These are phyloP conservation scores for Phytopythium sindhum DNA, from an alignment of 352 stramenopile species.

Conservation along the genomic window DNA sequence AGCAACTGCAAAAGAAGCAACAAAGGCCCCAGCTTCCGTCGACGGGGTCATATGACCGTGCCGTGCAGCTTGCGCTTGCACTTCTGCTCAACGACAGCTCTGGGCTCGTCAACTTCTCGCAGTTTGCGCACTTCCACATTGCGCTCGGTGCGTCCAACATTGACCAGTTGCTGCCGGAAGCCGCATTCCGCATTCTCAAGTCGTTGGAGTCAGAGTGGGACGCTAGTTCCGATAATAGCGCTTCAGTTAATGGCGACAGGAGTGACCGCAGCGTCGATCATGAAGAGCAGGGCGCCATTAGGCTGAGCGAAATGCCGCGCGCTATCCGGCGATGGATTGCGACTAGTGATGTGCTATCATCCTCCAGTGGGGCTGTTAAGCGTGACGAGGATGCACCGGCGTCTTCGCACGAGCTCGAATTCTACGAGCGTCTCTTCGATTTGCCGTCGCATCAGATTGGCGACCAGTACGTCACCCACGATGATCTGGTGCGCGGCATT, in stretches of 20 bases:
- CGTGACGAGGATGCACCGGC: conserved; percentile 6
- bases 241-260: background rate
- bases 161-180: conserved; percentile 73
- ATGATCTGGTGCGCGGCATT: conserved; percentile 66
- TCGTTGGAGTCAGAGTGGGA: conserved; percentile 28
- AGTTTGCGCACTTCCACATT: conserved; percentile 89
- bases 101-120: conserved; percentile 82
- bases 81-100: conserved; percentile 73
- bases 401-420: conserved; percentile 22
- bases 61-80: conserved; percentile 53
- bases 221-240: background rate
- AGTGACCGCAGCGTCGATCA: conserved; percentile 10
- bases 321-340: conserved; percentile 42
- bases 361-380: background rate
- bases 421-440: conserved; percentile 47
- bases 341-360: conserved; percentile 11
- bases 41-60: conserved; percentile 40
- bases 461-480: conserved; percentile 58
- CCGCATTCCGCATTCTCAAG: conserved; percentile 72
- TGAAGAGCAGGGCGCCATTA: conserved; percentile 37
- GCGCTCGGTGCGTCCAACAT: conserved; percentile 60
- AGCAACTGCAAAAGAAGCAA: background rate
- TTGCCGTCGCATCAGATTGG: conserved; percentile 31
- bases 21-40: conserved; percentile 3
- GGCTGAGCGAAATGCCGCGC: conserved; percentile 39